phyloP scores from a whole-genome alignment of 352 stramenopile species.

The Phytophthora constricta region DNA sequence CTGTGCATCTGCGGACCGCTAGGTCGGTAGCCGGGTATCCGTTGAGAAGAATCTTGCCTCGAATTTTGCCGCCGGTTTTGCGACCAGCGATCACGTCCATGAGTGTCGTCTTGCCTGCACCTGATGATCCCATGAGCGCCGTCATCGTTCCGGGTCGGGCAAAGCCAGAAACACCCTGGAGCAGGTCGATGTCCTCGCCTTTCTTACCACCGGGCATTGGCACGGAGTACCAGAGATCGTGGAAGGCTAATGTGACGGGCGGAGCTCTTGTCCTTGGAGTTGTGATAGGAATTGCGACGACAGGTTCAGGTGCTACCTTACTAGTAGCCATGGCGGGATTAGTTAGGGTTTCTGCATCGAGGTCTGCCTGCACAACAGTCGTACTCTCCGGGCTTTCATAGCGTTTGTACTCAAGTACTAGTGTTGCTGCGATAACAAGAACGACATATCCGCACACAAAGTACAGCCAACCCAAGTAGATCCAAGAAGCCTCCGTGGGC shows the following conservation, averaged over 20 bases:
- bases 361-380: conserved; percentile 42
- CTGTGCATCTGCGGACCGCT: conserved; percentile 55
- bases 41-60: conserved; percentile 72
- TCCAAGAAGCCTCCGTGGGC: conserved; percentile 51
- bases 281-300: conserved; percentile 16
- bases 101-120: conserved; percentile 93
- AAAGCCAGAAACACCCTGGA: conserved; percentile 82
- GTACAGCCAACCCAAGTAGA: conserved; percentile 67
- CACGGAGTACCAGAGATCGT: conserved; percentile 67
- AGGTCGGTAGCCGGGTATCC: conserved; percentile 53
- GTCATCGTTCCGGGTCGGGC: conserved; percentile 69
- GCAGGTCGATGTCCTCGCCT: conserved; percentile 68
- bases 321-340: conserved; percentile 5
- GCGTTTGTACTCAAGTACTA: conserved; percentile 61
- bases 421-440: conserved; percentile 42
- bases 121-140: conserved; percentile 75
- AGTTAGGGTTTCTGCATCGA: conserved; percentile 29
- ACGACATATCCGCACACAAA: conserved; percentile 57
- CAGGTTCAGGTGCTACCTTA: conserved; percentile 25
- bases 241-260: conserved; percentile 55
- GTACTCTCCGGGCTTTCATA: conserved; percentile 60
- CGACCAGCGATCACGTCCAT: conserved; percentile 94
- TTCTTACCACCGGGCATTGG: conserved; percentile 47
- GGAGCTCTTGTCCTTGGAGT: conserved; percentile 26
- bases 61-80: conserved; percentile 88